Base-by-base conservation (phyloP, 331 rosid genomes). In the Acacia concinna region DNA sequence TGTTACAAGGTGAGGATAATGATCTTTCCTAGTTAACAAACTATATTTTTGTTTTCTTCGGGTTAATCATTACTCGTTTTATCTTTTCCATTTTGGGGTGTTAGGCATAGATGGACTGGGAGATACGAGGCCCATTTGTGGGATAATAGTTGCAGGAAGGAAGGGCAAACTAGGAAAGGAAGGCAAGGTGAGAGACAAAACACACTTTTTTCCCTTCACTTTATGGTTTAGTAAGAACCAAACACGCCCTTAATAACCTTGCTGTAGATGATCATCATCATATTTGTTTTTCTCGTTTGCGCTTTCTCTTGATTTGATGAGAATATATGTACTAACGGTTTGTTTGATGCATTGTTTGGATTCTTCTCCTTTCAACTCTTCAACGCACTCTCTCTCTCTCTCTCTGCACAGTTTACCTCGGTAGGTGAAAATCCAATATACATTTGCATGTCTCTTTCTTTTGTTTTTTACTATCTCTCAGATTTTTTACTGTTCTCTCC, bases 111-210 rank as follows among this genome's bases (percentile, higher is more conserved):
- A 80, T 96, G 99, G 99, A 96, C 99, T 8, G 99, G 99, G 80
- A 93, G 99, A 85, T 96, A 96, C 81, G 98, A 96, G 69, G 99
- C 99, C 40, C 99, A 96, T 89, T 85, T 96, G 81, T 96, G 99
- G 99, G 99, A 96, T 79, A 96, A 96, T 80, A 96, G 99, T 78
- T 96, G 98, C 86, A 93, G 99, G 85, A 93, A 96, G 82, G 99
- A 96, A 83, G 99, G 98, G 28, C 98, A 96, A 84, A 96, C 99
- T 68, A 96, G 99, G 88, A 96, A 96, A 87, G 99, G 99, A 86
- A 96, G 99, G 57, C 99, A 96, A 90, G 99, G 99, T 93, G 70
- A 87, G 81, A 51, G 34, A 81, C 47, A 35, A 68, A 40, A 21
- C 28, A 32, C 32, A 7, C 4, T 47, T 25, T 32, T 25, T 3